Evolutionary conservation across 345 rosid species (phyloP).

Genomic region (Schrenkiella parvula): DNA sequence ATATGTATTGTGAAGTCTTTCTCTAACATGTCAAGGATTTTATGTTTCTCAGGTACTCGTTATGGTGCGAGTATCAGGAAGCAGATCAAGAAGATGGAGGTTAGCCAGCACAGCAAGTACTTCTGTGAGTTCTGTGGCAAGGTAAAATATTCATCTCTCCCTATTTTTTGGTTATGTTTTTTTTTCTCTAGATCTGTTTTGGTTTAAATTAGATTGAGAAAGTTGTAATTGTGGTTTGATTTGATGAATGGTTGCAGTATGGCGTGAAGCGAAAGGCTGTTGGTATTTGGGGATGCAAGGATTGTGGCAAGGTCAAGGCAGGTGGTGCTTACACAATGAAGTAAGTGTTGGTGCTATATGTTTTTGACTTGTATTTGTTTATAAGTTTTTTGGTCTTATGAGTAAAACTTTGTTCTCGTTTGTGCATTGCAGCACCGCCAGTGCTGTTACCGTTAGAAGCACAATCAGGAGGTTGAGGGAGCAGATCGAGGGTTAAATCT

Average conservation of each 20-base stretch:
- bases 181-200: neutral
- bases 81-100: constrained; percentile 85
- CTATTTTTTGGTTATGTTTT: neutral
- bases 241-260: constrained; percentile 36
- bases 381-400: neutral
- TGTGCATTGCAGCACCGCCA: constrained; percentile 56
- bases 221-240: neutral
- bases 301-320: constrained; percentile 90
- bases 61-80: constrained; percentile 85
- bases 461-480: constrained; percentile 92
- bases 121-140: constrained; percentile 86
- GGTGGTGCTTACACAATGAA: constrained; percentile 97
- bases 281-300: constrained; percentile 98
- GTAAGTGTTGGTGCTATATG: constrained; percentile 30
- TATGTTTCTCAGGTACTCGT: constrained; percentile 47
- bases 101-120: constrained; percentile 73
- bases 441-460: constrained; percentile 88
- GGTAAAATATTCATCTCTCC: constrained; percentile 29
- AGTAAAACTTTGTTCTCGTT: neutral
- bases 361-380: neutral
- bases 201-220: neutral
- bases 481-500: constrained; percentile 72
- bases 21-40: neutral
- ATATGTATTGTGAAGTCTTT: neutral
- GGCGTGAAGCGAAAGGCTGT: constrained; percentile 96